Percentiles rank a stretch among this genome's conserved stretches.
Evolutionary conservation across 2,329 filamentous ascomycete species (phyloP).

Genomic region (Ophiocordyceps australis): DNA sequence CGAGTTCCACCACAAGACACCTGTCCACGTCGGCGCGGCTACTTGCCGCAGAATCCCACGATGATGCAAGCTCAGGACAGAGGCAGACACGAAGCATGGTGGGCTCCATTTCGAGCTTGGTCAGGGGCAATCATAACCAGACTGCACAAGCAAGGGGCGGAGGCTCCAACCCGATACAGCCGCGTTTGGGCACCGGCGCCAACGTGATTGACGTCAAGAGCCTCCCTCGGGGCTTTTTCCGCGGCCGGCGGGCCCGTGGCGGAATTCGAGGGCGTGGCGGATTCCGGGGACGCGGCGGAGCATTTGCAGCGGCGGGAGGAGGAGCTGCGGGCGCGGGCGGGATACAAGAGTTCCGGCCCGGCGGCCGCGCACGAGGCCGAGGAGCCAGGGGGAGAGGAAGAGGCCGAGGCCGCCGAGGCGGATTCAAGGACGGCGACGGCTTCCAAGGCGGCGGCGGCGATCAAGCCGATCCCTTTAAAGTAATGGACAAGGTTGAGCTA

Average conservation of each 20-base stretch:
- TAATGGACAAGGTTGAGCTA: conserved; percentile 13
- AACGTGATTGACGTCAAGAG: conserved; percentile 21
- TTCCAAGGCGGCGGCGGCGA: conserved; percentile 6
- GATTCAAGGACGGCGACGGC: conserved; percentile 1
- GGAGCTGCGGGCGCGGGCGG: no score
- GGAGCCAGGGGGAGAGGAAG: conserved; percentile 5
- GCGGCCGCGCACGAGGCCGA: conserved; percentile 1
- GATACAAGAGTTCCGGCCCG: conserved; percentile 5
- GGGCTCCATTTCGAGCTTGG: no score
- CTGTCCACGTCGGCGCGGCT: no score
- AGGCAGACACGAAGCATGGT: no score
- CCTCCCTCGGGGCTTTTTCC: conserved; percentile 13
- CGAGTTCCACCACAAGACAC: no score
- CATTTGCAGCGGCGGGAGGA: not conserved
- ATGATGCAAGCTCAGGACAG: no score
- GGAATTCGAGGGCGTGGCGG: conserved; percentile 6
- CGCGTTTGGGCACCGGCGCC: no score
- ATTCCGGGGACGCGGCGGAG: conserved; percentile 1
- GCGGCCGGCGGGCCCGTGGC: conserved; percentile 11
- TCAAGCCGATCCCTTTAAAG: conserved; percentile 8
- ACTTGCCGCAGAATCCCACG: no score
- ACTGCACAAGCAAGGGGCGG: no score
- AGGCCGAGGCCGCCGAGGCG: conserved; percentile 8
- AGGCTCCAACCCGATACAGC: no score
- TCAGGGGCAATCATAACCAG: no score